Evolutionary conservation across 176 grass and related monocot species (phyloP), one percentile per base, ranked within the genome.

Genomic region (Carex littledalei): DNA sequence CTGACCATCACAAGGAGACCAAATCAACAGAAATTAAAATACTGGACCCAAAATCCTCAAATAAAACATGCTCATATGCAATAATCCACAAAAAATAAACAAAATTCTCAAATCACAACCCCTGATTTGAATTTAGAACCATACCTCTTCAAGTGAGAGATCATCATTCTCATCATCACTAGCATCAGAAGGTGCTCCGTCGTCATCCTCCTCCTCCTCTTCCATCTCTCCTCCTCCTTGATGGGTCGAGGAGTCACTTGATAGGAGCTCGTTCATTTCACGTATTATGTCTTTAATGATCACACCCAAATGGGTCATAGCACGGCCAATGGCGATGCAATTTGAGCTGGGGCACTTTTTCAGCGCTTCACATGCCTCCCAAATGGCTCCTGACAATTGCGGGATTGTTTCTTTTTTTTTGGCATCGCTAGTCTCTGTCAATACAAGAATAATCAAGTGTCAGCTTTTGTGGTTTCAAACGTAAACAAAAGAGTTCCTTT

Each of bases 301-400:
- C 8, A 94, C 87, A 0, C 92, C 89, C 49, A 99, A 75, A 66
- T 94, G 90, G 14, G 97, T 91, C 81, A 99, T 96, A 7, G 97
- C 90, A 73, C 87, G 89, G 32, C 91, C 93, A 66, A 96, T 87
- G 62, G 93, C 91, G 14, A 65, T 87, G 84, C 84, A 92, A 78
- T 99, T 99, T 39, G 78, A 91, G 4, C 88, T 87, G 50, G 97
- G 93, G 37, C 85, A 88, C 88, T 94, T 99, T 79, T 94, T 96
- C 59, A 99, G 88, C 64, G 91, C 88, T 91, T 68, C 83, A 70
- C 97, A 96, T 22, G 93, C 93, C 84, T 99, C 96, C 93, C 93
- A 94, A 64, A 96, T 91, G 78, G 87, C 77, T 80, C 96, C 90
- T 32, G 91, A 67, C 8, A 95, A 85, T 72, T 85, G 90, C 41